Percentiles rank a stretch among this genome's conserved stretches.
Evolutionary conservation across 441 rosid species (phyloP).

Genomic region (Gossypium schwendimanii): DNA sequence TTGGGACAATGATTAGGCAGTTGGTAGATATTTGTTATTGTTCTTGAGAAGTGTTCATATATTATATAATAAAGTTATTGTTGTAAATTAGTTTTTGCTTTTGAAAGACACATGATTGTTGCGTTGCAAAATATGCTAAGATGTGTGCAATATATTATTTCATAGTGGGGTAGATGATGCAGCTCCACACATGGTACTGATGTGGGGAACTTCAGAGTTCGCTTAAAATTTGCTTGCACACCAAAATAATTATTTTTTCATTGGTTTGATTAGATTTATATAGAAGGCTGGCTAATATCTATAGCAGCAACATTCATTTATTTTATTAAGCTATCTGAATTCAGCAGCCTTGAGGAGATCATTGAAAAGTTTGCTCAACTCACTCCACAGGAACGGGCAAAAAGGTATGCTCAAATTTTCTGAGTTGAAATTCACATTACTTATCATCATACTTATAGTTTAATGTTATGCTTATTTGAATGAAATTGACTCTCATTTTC

Average conservation of each 20-base stretch:
- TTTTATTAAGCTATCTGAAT: neutral
- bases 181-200: neutral
- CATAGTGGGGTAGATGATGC: neutral
- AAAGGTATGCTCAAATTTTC: conserved; percentile 36
- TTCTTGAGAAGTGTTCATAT: no score
- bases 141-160: neutral
- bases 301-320: neutral
- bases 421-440: neutral
- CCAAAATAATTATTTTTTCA: neutral
- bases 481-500: conserved; percentile 1
- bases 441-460: neutral
- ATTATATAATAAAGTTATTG: no score
- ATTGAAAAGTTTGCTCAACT: conserved; percentile 60
- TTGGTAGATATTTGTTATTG: no score
- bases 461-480: neutral
- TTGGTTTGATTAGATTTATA: neutral
- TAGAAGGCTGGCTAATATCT: neutral
- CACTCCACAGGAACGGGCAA: conserved; percentile 73
- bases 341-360: conserved; percentile 58
- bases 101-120: no score
- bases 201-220: neutral
- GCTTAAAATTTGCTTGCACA: neutral
- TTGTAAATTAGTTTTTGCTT: no score
- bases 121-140: no score
- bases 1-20: no score